phyloP scores from a whole-genome alignment of 441 rosid species.

The Pelargonium citronellum region DNA sequence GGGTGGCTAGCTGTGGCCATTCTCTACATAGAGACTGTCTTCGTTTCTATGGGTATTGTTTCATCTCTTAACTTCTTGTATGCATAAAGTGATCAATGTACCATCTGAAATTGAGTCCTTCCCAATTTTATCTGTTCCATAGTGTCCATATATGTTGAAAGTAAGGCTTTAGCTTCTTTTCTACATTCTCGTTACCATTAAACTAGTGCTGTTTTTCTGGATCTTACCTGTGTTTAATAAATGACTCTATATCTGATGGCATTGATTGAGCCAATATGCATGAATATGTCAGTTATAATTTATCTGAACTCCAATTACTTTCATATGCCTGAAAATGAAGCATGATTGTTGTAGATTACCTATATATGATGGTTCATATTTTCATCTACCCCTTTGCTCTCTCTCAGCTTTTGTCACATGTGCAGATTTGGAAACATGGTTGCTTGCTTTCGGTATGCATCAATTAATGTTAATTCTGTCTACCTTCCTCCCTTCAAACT shows the following conservation, averaged over 20 bases:
- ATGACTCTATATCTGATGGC: not conserved
- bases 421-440: conserved; percentile 93
- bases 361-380: not conserved
- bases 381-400: not conserved
- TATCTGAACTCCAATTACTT: not conserved
- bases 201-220: too few relatives aligned
- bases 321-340: not conserved
- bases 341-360: too few relatives aligned
- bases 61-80: conserved; percentile 2
- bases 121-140: too few relatives aligned
- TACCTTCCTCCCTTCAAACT: conserved; percentile 81
- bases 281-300: not conserved
- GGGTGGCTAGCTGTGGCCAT: conserved; percentile 99
- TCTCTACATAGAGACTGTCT: conserved; percentile 99
- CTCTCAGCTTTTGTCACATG: conserved; percentile 13
- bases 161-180: not conserved
- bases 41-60: conserved; percentile 91
- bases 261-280: not conserved
- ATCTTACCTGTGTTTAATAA: too few relatives aligned
- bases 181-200: not conserved
- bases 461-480: conserved; percentile 82
- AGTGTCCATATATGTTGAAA: too few relatives aligned
- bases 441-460: conserved; percentile 95
- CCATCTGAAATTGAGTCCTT: too few relatives aligned
- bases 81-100: not conserved